These are phyloP conservation scores for Musa schizocarpa DNA, from an alignment of 176 grass and related monocot genomes.

Conservation along the genomic window DNA sequence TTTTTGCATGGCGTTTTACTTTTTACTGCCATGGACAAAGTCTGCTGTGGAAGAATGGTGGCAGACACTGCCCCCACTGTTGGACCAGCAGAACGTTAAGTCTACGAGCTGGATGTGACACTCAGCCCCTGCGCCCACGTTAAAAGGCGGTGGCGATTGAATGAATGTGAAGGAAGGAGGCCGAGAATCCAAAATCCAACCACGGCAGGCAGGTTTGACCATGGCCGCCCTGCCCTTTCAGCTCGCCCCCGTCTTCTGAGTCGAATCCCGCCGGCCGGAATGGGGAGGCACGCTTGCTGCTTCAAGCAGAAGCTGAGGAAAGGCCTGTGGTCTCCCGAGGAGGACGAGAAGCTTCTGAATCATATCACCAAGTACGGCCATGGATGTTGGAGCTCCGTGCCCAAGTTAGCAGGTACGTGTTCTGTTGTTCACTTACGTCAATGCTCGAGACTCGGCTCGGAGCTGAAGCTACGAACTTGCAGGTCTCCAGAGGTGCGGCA, in stretches of 20 bases:
- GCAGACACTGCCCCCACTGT: not conserved
- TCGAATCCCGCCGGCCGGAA: not conserved
- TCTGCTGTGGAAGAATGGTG: not conserved
- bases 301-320: conserved; percentile 19
- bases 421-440: not conserved
- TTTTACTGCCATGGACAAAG: not conserved
- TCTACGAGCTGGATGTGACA: conserved; percentile 1
- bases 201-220: not conserved
- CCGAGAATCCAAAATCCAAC: not conserved
- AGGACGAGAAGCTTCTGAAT: conserved; percentile 8
- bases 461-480: not conserved
- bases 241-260: not conserved
- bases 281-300: conserved; percentile 18
- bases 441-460: too few species aligned
- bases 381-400: conserved; percentile 13
- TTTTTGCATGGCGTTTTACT: not conserved
- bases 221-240: too few species aligned
- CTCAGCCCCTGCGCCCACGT: not conserved
- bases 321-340: conserved; percentile 14
- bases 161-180: not conserved
- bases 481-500: conserved; percentile 81
- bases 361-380: conserved; percentile 14
- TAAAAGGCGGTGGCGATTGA: not conserved
- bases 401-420: conserved; percentile 6
- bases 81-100: not conserved